A percentile compares a stretch with the other conserved stretches of the same genome.
Conservation (phyloP, 768 basidiomycete species). For the Tricholoma bakamatsutake region DNA sequence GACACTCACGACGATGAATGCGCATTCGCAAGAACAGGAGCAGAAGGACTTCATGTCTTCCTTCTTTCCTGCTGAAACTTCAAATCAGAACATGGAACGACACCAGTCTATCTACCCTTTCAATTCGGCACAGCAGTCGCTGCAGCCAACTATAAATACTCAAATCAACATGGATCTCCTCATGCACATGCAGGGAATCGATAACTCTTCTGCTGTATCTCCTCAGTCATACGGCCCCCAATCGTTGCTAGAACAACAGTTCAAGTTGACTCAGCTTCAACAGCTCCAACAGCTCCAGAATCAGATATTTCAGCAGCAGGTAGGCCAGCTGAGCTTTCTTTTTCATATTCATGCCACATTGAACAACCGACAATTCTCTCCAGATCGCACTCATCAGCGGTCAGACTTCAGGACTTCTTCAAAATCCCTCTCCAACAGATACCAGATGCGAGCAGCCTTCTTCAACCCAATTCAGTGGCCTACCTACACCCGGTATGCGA, state of each 20-base stretch:
- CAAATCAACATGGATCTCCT: constrained; percentile 47
- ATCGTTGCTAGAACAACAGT: constrained; percentile 65
- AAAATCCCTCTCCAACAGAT: constrained; percentile 25
- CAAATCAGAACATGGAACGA: background rate
- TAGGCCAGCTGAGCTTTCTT: constrained; percentile 14
- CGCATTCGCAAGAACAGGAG: background rate
- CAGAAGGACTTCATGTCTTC: constrained; percentile 1
- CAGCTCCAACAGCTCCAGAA: constrained; percentile 72
- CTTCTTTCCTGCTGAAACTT: background rate
- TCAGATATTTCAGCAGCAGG: constrained; percentile 90
- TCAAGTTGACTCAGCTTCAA: constrained; percentile 68
- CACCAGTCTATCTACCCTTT: background rate
- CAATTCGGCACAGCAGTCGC: constrained; percentile 3
- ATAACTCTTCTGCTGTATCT: constrained; percentile 20
- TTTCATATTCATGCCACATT: no score
- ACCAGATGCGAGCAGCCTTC: constrained; percentile 22
- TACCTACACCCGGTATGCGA: constrained; percentile 63
- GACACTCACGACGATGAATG: background rate
- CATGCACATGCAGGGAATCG: constrained; percentile 42
- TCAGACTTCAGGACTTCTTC: background rate
- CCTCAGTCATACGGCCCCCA: constrained; percentile 33
- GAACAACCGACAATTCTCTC: constrained; percentile 2
- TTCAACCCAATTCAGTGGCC: constrained; percentile 34
- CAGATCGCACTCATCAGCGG: constrained; percentile 35
- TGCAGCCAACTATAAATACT: constrained; percentile 14